Conservation (phyloP, 805 yeast species). For the Jamesozyma spencerorum region DNA sequence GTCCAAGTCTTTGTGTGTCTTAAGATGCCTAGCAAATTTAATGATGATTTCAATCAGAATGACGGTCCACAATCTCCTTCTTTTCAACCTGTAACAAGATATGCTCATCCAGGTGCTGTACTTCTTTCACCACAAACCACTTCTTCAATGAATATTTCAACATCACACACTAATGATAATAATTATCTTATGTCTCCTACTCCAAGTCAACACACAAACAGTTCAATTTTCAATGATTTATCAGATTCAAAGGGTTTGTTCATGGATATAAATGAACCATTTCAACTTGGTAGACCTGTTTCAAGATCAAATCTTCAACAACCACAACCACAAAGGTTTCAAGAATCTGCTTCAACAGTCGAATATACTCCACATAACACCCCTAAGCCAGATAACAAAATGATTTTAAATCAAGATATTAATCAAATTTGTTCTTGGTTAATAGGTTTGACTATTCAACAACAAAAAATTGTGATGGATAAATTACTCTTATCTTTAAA, state of each 20-base stretch:
- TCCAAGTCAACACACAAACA: neutral
- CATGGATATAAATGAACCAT: neutral
- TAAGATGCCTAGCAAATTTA: neutral
- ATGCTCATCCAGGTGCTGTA: conserved; percentile 37
- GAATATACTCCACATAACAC: neutral
- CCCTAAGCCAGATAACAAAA: neutral
- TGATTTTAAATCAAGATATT: conserved; percentile 40
- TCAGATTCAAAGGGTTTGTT: neutral
- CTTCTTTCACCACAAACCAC: conserved; percentile 29
- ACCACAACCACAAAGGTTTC: conserved; percentile 7
- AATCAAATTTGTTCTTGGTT: conserved; percentile 44
- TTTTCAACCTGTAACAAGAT: conserved; percentile 12
- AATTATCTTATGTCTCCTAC: neutral
- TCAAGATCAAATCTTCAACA: neutral
- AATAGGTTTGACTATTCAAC: conserved; percentile 40
- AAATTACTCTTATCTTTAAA: conserved; percentile 43
- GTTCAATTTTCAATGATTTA: conserved; percentile 3
- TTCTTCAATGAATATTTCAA: conserved; percentile 4
- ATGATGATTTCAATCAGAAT: neutral
- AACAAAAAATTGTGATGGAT: conserved; percentile 45
- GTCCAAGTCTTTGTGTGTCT: too few species aligned
- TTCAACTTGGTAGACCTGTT: neutral
- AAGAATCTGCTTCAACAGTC: conserved; percentile 4
- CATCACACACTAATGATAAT: neutral
- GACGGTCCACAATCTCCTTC: conserved; percentile 5